Evolutionary conservation across 2,329 filamentous ascomycete species (phyloP).

Genomic region (Fusarium veterinarium): DNA sequence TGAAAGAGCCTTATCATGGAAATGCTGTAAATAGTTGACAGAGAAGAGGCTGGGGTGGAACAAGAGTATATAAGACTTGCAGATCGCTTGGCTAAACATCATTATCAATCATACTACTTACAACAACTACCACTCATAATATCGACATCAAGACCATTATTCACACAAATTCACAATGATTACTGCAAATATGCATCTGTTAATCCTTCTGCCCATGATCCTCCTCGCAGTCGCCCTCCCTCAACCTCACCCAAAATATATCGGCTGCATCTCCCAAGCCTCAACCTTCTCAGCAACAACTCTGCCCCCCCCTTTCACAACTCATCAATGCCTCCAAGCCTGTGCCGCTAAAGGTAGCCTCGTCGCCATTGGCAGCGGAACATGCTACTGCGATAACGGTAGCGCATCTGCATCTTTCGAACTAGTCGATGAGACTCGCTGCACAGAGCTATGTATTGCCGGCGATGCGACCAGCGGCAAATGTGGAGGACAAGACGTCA

Average conservation of each 20-base stretch:
- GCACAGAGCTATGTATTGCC: slow-evolving; percentile 32
- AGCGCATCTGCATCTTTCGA: slow-evolving; percentile 3
- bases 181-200: slow-evolving; percentile 13
- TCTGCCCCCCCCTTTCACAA: slow-evolving; percentile 29
- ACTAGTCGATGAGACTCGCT: slow-evolving; percentile 36
- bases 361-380: slow-evolving; percentile 38
- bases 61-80: slow-evolving; percentile 12
- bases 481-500: slow-evolving; percentile 41
- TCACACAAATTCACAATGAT: background rate
- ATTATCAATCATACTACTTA: background rate
- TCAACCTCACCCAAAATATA: slow-evolving; percentile 36
- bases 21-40: background rate
- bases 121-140: background rate
- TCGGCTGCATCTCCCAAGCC: slow-evolving; percentile 45
- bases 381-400: slow-evolving; percentile 41
- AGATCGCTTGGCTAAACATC: background rate
- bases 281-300: slow-evolving; percentile 30
- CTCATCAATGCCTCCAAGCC: slow-evolving; percentile 17
- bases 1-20: background rate
- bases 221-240: slow-evolving; percentile 27
- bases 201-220: slow-evolving; percentile 39
- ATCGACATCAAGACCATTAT: fast-evolving
- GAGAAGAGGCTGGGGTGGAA: background rate
- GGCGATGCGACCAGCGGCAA: slow-evolving; percentile 27
- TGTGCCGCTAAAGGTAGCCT: slow-evolving; percentile 26